Conservation (phyloP, 2,329 filamentous ascomycete species). For the Penicillium sp. region DNA sequence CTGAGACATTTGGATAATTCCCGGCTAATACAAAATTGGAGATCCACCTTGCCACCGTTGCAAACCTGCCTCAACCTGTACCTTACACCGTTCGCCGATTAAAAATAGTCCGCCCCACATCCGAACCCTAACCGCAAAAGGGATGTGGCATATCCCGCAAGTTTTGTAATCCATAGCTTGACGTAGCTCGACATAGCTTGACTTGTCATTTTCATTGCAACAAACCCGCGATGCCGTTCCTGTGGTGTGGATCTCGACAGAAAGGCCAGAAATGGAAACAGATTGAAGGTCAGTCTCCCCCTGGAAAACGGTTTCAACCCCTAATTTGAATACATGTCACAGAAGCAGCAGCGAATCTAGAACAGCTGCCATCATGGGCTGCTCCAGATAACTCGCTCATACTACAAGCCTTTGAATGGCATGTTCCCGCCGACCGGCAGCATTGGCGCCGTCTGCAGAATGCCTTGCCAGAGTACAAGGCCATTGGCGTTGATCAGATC, state of each 20-base stretch:
- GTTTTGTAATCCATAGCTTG: background rate
- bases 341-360: conserved; percentile 25
- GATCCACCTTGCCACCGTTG: background rate
- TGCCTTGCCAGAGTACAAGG: conserved; percentile 56
- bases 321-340: background rate
- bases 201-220: background rate
- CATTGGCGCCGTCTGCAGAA: conserved; percentile 62
- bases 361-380: conserved; percentile 34
- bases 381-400: conserved; percentile 50
- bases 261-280: conserved; percentile 2
- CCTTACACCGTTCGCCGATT: background rate
- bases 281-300: conserved; percentile 2
- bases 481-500: conserved; percentile 61
- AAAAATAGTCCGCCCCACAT: background rate
- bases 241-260: conserved; percentile 5
- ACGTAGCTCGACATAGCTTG: background rate
- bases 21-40: background rate
- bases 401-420: conserved; percentile 73
- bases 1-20: background rate
- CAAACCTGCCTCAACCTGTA: background rate
- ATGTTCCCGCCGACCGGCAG: conserved; percentile 59
- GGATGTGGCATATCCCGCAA: background rate
- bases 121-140: background rate
- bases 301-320: background rate
- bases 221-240: background rate